phyloP scores from a whole-genome alignment of 345 rosid genomes.

The Populus davidiana region DNA sequence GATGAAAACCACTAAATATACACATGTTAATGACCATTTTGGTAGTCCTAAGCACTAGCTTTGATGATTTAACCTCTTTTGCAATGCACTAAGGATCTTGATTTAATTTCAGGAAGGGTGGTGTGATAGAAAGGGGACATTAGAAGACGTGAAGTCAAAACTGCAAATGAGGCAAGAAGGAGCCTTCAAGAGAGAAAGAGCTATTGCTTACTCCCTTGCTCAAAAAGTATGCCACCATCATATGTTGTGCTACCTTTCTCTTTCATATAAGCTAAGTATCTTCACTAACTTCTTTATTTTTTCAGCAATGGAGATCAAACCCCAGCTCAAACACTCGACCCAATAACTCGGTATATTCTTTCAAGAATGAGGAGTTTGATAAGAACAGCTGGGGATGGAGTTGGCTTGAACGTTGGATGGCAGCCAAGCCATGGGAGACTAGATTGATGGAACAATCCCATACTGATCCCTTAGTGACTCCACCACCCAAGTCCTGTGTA shows the following conservation, averaged over 20 bases:
- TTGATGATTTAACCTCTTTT: background rate
- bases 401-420: slow-evolving; percentile 99
- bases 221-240: slow-evolving; percentile 56
- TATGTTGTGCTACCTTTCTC: background rate
- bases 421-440: slow-evolving; percentile 94
- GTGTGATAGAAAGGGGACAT: slow-evolving; percentile 94
- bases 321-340: slow-evolving; percentile 33
- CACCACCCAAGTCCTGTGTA: slow-evolving; percentile 34
- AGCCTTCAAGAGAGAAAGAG: slow-evolving; percentile 86
- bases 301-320: slow-evolving; percentile 71
- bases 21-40: background rate
- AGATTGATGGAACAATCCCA: slow-evolving; percentile 66
- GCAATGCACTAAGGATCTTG: background rate
- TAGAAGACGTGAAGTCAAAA: slow-evolving; percentile 64
- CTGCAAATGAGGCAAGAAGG: slow-evolving; percentile 87
- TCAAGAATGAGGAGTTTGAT: slow-evolving; percentile 62
- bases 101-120: slow-evolving; percentile 64
- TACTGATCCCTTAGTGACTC: slow-evolving; percentile 35
- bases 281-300: background rate
- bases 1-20: background rate
- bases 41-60: no score
- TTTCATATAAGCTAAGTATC: background rate
- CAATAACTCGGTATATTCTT: slow-evolving; percentile 31
- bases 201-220: slow-evolving; percentile 81
- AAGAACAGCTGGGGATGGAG: slow-evolving; percentile 92